Evolutionary conservation across 345 rosid species (phyloP).

Genomic region (Nasturtium officinale): DNA sequence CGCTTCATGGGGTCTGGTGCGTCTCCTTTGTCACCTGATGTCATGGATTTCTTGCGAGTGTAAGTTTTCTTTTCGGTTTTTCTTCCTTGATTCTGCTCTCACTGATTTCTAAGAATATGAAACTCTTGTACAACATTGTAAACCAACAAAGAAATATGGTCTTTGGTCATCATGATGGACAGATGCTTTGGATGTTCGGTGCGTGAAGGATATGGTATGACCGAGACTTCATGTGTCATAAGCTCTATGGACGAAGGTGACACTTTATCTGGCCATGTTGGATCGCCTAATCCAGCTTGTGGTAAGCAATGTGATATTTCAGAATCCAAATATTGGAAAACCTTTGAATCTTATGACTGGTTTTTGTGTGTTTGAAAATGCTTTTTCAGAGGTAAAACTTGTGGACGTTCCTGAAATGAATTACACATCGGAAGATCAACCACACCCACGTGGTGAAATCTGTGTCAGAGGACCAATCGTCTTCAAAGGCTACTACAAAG

Average conservation of each 20-base stretch:
- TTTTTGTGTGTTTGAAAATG: constrained; percentile 19
- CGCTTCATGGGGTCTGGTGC: constrained; percentile 82
- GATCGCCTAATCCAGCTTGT: constrained; percentile 80
- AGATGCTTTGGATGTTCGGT: constrained; percentile 93
- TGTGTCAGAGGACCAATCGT: constrained; percentile 88
- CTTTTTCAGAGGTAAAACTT: constrained; percentile 72
- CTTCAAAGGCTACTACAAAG: constrained; percentile 87
- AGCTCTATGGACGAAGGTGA: constrained; percentile 69
- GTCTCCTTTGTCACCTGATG: constrained; percentile 87
- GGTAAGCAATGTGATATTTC: constrained; percentile 47
- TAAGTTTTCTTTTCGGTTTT: constrained; percentile 45
- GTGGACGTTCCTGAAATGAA: constrained; percentile 97
- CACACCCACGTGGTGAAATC: constrained; percentile 91
- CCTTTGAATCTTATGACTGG: background rate
- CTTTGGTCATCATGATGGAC: constrained; percentile 20
- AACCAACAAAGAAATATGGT: background rate
- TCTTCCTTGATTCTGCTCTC: constrained; percentile 1
- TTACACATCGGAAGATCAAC: constrained; percentile 83
- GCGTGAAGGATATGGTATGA: constrained; percentile 92
- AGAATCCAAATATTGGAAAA: constrained; percentile 13
- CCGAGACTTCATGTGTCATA: constrained; percentile 80
- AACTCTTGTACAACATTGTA: constrained; percentile 15
- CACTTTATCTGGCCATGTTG: constrained; percentile 79
- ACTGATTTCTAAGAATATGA: background rate
- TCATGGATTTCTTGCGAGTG: constrained; percentile 86